Base-by-base conservation (phyloP, 1,139 yeast species). In the Saccharomycopsis crataegensis region DNA sequence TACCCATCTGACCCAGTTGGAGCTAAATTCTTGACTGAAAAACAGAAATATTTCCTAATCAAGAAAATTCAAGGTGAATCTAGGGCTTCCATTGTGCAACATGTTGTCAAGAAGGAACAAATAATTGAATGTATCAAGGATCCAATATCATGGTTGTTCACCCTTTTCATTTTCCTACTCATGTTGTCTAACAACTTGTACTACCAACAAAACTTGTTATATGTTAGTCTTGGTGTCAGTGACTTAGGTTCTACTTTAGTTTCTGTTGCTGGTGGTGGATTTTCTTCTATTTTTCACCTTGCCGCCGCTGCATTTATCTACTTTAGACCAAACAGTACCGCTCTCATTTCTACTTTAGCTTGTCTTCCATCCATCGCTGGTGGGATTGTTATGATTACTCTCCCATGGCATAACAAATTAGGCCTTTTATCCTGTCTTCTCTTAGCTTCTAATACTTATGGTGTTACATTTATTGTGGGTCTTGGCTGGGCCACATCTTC, bases 381-480 rank as follows among this genome's bases (percentile, higher is more conserved):
- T 9, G 68, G 76, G 12, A 71, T 77, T 53, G 74, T 74, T 9
- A 72, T 76, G 49, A 75, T 69, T 3, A 55, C 78, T 1, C 63
- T 77, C n/a, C 70, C 73, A 4, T 70, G 76, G 70, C 61, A 64
- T 28, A 69, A 73, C 53, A 70, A 74, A 38, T 67, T 72, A 50
- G 79, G 76, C 1, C 62, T 74, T 44, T 64, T 77, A 34, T 80
- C 78, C 1, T 71, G 68, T 59, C 55, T 74, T 34, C 66, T 70
- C 60, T 57, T 74, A 40, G 73, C 76, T 0, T 65, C 45, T 11
- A 73, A 73, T 46, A 51, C 54, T 14, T 51, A 51, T 34, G 42
- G 43, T n/a, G 9, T 48, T 5, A 38, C 51, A 7, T 51, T 47
- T 38, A 60, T 67, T 6, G 71, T 70, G 50, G 77, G 76, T 62